Conservation (phyloP, 2,329 filamentous ascomycete genomes). For the Neophaeococcomyces aloes region DNA sequence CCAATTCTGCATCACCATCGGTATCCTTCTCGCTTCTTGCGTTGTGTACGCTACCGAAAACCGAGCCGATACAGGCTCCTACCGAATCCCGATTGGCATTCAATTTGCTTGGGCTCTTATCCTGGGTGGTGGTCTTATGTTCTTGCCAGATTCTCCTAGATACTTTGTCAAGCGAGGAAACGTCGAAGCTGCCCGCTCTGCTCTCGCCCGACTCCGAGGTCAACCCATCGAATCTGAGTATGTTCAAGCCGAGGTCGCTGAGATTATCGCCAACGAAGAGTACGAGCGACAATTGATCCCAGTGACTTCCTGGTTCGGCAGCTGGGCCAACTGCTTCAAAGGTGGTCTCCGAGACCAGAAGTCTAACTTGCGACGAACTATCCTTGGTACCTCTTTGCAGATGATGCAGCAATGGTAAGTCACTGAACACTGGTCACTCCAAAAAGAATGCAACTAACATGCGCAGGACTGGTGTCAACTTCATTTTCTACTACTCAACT, state of each 20-base stretch:
- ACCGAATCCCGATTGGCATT: conserved; percentile 69
- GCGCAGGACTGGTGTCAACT: conserved; percentile 67
- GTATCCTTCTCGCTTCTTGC: conserved; percentile 62
- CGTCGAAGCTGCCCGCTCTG: conserved; percentile 51
- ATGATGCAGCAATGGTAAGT: conserved; percentile 61
- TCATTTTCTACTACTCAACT: conserved; percentile 77
- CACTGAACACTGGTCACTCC: not conserved
- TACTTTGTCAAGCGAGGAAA: conserved; percentile 73
- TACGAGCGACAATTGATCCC: conserved; percentile 48
- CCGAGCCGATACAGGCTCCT: conserved; percentile 52
- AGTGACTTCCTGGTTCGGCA: conserved; percentile 13
- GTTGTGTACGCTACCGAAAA: conserved; percentile 63
- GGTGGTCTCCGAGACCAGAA: conserved; percentile 44
- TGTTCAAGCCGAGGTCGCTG: conserved; percentile 67
- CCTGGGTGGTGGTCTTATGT: conserved; percentile 55
- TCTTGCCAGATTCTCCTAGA: conserved; percentile 76
- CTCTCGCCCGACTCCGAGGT: conserved; percentile 60
- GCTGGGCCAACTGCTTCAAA: conserved; percentile 56
- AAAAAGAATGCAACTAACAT: not conserved
- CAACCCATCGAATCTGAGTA: conserved; percentile 62
- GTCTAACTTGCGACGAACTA: conserved; percentile 53
- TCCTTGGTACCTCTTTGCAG: conserved; percentile 61
- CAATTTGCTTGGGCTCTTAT: conserved; percentile 75
- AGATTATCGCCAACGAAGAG: conserved; percentile 82
- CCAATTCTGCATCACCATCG: conserved; percentile 74